These are phyloP conservation scores for Cornus florida DNA, from an alignment of 148 eudicot species.

Conservation along the genomic window DNA sequence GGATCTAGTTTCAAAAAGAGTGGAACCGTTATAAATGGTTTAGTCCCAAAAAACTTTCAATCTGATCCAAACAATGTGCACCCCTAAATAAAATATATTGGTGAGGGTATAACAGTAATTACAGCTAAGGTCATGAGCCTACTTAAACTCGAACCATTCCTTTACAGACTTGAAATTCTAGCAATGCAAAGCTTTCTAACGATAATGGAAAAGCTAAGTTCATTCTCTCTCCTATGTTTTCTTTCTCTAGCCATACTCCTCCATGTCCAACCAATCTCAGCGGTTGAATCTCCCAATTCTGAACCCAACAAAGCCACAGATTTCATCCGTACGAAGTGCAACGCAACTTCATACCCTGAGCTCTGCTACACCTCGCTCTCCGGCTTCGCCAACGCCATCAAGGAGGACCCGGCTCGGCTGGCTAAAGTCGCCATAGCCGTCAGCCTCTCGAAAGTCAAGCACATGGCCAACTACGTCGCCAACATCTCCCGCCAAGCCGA, in stretches of 20 bases:
- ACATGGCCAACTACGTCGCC: no score
- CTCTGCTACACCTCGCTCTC: constrained; percentile 68
- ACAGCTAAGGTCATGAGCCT: neutral
- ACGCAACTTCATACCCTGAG: constrained; percentile 66
- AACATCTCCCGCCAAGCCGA: no score
- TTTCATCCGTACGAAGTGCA: constrained; percentile 71
- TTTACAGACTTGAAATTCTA: no score
- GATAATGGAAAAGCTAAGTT: constrained; percentile 9
- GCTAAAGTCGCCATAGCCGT: constrained; percentile 65
- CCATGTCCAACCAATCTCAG: constrained; percentile 10
- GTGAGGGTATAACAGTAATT: no score
- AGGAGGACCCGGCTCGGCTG: constrained; percentile 53
- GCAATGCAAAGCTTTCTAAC: no score
- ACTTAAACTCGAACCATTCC: no score
- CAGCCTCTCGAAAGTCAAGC: no score
- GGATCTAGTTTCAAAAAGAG: no score
- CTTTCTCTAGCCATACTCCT: constrained; percentile 2
- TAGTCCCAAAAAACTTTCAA: no score
- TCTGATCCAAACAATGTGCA: no score
- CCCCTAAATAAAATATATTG: no score
- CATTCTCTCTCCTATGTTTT: constrained; percentile 12
- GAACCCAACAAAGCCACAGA: constrained; percentile 19
- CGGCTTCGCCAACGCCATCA: constrained; percentile 52
- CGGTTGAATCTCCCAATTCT: constrained; percentile 10
- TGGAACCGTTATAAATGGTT: no score